Percentiles rank a stretch among this genome's conserved stretches.
phyloP scores from a whole-genome alignment of 495 filamentous ascomycete genomes.

The Penicillium antarcticum region DNA sequence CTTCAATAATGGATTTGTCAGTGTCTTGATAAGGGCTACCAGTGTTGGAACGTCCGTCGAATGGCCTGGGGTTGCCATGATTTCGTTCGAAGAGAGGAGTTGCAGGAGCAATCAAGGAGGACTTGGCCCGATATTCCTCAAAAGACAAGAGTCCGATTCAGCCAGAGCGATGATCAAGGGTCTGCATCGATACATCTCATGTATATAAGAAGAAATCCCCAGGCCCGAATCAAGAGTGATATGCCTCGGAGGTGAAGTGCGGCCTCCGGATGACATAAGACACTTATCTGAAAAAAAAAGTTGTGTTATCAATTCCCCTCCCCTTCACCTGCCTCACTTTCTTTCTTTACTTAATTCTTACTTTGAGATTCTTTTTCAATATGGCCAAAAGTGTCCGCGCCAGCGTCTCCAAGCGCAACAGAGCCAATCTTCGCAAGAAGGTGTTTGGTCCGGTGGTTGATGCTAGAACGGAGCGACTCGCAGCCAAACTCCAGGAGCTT shows the following conservation, averaged over 20 bases:
- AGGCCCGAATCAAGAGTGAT: constrained; percentile 11
- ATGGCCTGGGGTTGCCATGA: constrained; percentile 48
- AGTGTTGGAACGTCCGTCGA: constrained; percentile 36
- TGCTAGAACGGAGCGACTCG: constrained; percentile 73
- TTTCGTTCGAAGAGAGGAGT: neutral
- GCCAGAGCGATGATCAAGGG: constrained; percentile 13
- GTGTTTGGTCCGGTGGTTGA: constrained; percentile 77
- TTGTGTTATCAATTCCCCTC: constrained; percentile 3
- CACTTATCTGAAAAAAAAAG: constrained; percentile 22
- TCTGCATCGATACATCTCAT: constrained; percentile 22
- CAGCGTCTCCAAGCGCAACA: constrained; percentile 73
- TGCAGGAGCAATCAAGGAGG: constrained; percentile 2
- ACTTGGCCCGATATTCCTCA: constrained; percentile 3
- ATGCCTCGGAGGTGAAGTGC: constrained; percentile 24
- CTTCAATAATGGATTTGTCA: constrained; percentile 72
- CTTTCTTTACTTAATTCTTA: neutral
- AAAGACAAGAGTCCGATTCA: constrained; percentile 11
- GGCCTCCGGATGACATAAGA: constrained; percentile 42
- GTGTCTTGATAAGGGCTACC: constrained; percentile 48
- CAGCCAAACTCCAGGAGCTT: constrained; percentile 74
- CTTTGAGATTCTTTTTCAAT: constrained; percentile 11
- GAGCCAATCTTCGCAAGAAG: constrained; percentile 65
- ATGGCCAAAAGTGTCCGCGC: constrained; percentile 86
- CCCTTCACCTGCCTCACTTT: neutral
- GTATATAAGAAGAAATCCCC: neutral